Conservation (phyloP, 306 rosid genomes). For the Rosa rugosa region DNA sequence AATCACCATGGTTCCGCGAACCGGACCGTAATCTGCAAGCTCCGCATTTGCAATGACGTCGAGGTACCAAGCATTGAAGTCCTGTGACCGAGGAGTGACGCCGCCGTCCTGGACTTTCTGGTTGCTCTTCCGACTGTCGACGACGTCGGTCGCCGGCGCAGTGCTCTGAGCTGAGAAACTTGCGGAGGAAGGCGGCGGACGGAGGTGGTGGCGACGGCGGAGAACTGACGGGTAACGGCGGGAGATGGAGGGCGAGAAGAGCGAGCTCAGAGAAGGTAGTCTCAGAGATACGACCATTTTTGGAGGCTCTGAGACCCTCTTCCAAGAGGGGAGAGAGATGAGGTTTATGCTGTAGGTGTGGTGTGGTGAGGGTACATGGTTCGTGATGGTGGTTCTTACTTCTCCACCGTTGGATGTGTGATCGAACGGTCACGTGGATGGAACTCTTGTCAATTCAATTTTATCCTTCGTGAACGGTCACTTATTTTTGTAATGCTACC, state of each 20-base stretch:
- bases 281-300: constrained; percentile 56
- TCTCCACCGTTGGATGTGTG: neutral
- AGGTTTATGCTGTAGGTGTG: neutral
- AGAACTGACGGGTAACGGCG: constrained; percentile 33
- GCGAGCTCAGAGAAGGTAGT: constrained; percentile 64
- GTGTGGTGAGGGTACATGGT: constrained; percentile 1
- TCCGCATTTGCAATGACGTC: constrained; percentile 82
- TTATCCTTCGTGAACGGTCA: no score
- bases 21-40: constrained; percentile 99
- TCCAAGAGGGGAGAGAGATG: constrained; percentile 11
- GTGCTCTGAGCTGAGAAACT: constrained; percentile 51
- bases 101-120: constrained; percentile 51
- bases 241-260: constrained; percentile 51
- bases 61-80: constrained; percentile 94
- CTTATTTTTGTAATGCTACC: no score
- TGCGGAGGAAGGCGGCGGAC: constrained; percentile 24
- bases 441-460: neutral
- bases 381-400: neutral
- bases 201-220: constrained; percentile 35
- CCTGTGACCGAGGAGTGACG: constrained; percentile 86
- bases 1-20: constrained; percentile 97
- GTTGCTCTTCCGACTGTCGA: constrained; percentile 48
- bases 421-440: neutral
- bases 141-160: constrained; percentile 42
- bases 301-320: neutral